These are phyloP conservation scores for Canavalia ensiformis DNA, from an alignment of 306 rosid species.

Conservation along the genomic window DNA sequence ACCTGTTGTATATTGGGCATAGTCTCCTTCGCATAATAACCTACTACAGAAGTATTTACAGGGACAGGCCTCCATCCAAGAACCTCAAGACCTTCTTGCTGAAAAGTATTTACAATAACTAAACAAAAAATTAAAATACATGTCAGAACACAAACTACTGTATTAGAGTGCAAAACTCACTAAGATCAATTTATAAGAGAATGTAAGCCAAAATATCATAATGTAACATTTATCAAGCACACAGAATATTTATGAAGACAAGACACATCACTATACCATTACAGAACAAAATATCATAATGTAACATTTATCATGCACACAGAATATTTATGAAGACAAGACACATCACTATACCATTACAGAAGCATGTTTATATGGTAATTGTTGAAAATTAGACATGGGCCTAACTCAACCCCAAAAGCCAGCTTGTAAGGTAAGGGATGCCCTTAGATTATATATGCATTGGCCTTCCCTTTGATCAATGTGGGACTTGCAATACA, in stretches of 20 bases:
- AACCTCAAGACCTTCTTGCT: conserved; percentile 98
- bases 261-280: background rate
- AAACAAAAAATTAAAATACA: conserved; percentile 56
- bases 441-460: too few relatives aligned
- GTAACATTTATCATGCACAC: conserved; percentile 9
- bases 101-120: conserved; percentile 84
- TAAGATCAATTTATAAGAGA: conserved; percentile 26
- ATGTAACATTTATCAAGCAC: conserved; percentile 14
- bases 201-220: conserved; percentile 11
- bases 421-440: too few relatives aligned
- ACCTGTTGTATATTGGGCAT: conserved; percentile 97
- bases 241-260: conserved; percentile 15
- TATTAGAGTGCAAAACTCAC: conserved; percentile 17
- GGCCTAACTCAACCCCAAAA: too few relatives aligned
- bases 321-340: conserved; percentile 16
- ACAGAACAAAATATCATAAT: conserved; percentile 2
- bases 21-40: conserved; percentile 91
- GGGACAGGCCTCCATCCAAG: conserved; percentile 99
- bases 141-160: conserved; percentile 51
- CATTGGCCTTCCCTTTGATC: too few relatives aligned
- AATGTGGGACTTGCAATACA: too few relatives aligned
- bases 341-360: background rate
- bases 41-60: conserved; percentile 87
- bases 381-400: too few relatives aligned
- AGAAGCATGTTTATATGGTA: background rate